phyloP scores from a whole-genome alignment of 129 eudicot genomes.

The Flaveria brownii region DNA sequence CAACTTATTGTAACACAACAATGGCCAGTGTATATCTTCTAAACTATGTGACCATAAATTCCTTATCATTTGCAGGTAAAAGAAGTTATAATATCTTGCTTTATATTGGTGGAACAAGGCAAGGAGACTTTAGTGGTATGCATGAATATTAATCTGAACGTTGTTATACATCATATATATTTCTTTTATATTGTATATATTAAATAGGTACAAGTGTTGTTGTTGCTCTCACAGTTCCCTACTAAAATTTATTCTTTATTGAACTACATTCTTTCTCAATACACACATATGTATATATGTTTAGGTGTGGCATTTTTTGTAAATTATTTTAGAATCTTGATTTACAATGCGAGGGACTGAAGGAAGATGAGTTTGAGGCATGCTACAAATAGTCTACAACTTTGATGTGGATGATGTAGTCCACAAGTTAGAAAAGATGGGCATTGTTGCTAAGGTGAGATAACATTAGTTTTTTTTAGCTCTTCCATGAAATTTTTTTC shows the following conservation, averaged over 20 bases:
- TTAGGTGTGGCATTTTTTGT: too few species aligned
- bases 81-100: slow-evolving; percentile 80
- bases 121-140: slow-evolving; percentile 76
- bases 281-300: too few species aligned
- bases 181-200: too few species aligned
- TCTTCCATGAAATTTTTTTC: too few species aligned
- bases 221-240: too few species aligned
- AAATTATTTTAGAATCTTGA: too few species aligned
- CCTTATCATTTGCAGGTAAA: slow-evolving; percentile 58
- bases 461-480: not conserved
- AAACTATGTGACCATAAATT: slow-evolving; percentile 6
- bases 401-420: slow-evolving; percentile 98
- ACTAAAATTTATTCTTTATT: too few species aligned
- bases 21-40: not conserved
- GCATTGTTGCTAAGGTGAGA: slow-evolving; percentile 91
- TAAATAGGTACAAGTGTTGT: too few species aligned
- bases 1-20: too few species aligned
- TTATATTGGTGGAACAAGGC: slow-evolving; percentile 92
- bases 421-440: slow-evolving; percentile 76
- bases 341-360: slow-evolving; percentile 72
- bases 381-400: too few species aligned
- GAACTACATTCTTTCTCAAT: too few species aligned
- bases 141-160: not conserved
- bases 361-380: slow-evolving; percentile 84
- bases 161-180: not conserved